phyloP scores from a whole-genome alignment of 805 yeast species.

The Candida orba region DNA sequence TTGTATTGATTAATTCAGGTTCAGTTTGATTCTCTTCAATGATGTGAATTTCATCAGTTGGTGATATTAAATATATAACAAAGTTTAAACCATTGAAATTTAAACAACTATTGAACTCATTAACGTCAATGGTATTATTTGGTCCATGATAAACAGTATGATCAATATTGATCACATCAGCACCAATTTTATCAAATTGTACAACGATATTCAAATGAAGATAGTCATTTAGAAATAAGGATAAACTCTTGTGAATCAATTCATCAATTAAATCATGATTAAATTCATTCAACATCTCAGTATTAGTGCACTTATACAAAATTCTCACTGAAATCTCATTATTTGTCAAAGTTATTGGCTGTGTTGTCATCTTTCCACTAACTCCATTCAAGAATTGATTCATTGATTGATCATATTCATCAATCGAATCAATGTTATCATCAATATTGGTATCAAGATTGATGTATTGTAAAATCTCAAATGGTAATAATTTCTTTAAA shows the following conservation, averaged over 20 bases:
- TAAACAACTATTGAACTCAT: not conserved
- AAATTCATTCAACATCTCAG: not conserved
- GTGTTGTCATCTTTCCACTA: not conserved
- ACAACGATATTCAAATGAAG: not conserved
- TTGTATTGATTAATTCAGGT: not conserved
- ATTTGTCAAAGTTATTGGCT: not conserved
- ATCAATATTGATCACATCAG: not conserved
- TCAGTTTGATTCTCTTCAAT: not conserved
- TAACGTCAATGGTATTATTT: not conserved
- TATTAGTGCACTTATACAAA: not conserved
- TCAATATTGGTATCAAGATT: not conserved
- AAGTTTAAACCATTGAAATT: not conserved
- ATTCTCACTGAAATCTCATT: not conserved
- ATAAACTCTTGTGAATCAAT: not conserved
- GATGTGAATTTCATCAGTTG: not conserved
- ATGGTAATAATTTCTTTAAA: not conserved
- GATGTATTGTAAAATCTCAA: slow-evolving; percentile 2
- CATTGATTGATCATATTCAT: not conserved
- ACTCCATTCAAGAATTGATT: not conserved
- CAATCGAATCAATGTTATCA: not conserved
- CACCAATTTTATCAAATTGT: not conserved
- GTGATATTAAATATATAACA: not conserved
- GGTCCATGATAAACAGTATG: not conserved
- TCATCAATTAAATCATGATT: not conserved
- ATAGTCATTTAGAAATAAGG: not conserved